Evolutionary conservation across 768 basidiomycete species (phyloP).

Genomic region (Auricularia auricula-judae): DNA sequence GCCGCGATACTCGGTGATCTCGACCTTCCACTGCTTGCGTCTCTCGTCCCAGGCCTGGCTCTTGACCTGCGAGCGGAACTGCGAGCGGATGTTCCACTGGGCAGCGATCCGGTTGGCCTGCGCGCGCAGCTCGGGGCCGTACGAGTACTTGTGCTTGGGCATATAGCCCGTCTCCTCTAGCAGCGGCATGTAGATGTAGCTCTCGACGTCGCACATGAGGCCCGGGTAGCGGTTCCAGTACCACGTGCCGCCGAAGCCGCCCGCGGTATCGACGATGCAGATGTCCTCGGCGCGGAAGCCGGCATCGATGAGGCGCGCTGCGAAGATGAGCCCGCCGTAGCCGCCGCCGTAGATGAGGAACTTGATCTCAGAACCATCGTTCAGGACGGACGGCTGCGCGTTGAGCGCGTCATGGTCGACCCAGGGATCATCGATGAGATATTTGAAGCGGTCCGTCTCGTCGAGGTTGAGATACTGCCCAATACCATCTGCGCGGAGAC

Average conservation of each 20-base stretch:
- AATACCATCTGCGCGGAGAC: background rate
- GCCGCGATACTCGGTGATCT: background rate
- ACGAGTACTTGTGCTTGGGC: background rate
- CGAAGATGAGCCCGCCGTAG: background rate
- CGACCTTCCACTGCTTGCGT: background rate
- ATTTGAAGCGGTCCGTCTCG: background rate
- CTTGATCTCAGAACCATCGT: background rate
- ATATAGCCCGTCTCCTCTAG: background rate
- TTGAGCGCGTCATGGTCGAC: background rate
- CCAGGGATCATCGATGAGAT: background rate
- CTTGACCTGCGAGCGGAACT: background rate
- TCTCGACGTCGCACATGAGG: background rate
- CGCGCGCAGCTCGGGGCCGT: background rate
- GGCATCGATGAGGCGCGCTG: background rate
- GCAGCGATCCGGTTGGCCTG: background rate
- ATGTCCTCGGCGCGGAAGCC: background rate
- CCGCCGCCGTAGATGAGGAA: background rate
- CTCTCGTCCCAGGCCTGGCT: background rate
- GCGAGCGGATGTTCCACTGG: background rate
- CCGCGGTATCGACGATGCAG: background rate
- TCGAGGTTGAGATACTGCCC: background rate
- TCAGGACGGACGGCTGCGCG: background rate
- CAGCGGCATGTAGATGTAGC: background rate
- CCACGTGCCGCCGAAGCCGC: conserved; percentile 1
- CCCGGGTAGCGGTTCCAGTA: conserved; percentile 4